phyloP scores from a whole-genome alignment of 2,329 filamentous ascomycete genomes.

The Microcyclosporella mali region DNA sequence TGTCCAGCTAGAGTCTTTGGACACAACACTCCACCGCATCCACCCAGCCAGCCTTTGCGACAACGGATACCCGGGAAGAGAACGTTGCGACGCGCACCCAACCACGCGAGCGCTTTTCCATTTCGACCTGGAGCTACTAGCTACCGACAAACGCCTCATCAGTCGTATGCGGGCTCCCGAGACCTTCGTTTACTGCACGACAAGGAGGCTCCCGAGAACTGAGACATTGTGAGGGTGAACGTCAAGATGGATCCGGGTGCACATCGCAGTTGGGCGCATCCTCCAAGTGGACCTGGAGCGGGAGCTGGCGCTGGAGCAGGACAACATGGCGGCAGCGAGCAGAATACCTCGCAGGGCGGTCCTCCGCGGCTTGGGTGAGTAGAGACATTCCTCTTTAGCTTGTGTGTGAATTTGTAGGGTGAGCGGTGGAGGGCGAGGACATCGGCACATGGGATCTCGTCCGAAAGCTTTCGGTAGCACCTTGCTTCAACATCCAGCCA shows the following conservation, averaged over 20 bases:
- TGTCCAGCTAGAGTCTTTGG: too few species aligned
- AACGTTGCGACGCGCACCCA: neutral
- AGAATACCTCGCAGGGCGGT: slow-evolving; percentile 18
- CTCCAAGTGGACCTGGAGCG: slow-evolving; percentile 19
- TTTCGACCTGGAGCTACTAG: too few species aligned
- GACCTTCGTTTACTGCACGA: neutral
- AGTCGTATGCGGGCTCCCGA: too few species aligned
- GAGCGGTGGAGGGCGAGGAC: neutral
- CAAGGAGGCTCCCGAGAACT: neutral
- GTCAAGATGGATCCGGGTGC: slow-evolving; percentile 15
- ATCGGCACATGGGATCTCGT: neutral
- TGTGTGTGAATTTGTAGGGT: neutral
- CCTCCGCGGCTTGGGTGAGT: slow-evolving; percentile 29
- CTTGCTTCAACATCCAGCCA: neutral
- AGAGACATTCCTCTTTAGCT: neutral
- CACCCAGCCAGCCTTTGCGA: neutral
- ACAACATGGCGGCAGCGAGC: too few species aligned
- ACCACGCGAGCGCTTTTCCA: slow-evolving; percentile 2
- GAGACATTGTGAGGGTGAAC: neutral
- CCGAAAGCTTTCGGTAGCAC: neutral
- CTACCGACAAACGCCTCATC: too few species aligned
- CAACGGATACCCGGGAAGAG: too few species aligned
- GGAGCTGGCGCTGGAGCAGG: slow-evolving; percentile 16
- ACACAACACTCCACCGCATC: too few species aligned
- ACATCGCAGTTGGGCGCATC: slow-evolving; percentile 26